Evolutionary conservation across 2,329 filamentous ascomycete genomes (phyloP), one percentile per base, ranked within the genome.

Genomic region (Diplocarpon mali): DNA sequence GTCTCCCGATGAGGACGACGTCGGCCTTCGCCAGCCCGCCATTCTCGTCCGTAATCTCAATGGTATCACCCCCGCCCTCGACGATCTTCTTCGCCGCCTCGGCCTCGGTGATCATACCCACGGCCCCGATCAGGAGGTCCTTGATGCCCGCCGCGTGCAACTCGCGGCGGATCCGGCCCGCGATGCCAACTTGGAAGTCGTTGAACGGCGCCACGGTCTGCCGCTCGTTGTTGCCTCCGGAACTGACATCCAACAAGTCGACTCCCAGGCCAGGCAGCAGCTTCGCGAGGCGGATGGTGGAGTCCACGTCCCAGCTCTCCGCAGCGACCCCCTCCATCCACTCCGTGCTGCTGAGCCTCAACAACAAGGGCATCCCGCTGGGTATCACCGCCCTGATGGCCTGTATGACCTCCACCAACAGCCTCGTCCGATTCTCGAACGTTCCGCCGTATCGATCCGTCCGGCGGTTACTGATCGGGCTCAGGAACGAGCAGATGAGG

Each of bases 191-290:
- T 67, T 94, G 88, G 69, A 85, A 90, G 32, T 72, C 76, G 1
- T 80, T 77, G 36, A 75, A 72, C 11, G 71, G 57, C 15, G 39
- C 38, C 7, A 57, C 35, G 12, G 17, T 38, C 59, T 84, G 79
- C 36, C 64, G 61, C 30, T 69, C 63, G 60, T 78, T 74, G 60
- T 85, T 83, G 32, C 85, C 89, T 29, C 80, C 86, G 1, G 79
- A 80, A 55, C 80, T 87, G 46, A 94, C 77, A 61, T 95, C 89
- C 27, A 95, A 71, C 13, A 94, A 68, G 61, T 95, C 89, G 35
- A 95, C 73, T 27, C 89, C 89, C 11, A 72, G 69, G 0, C 73
- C 75, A 0, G 85, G 83, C 1, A 95, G 73, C 9, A 82, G 67
- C 59, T 75, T 72, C 12, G 85, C 83, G 2, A 92, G 74, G 43